These are phyloP conservation scores for Tricholomella constricta DNA, from an alignment of 768 basidiomycete species.

Conservation along the genomic window DNA sequence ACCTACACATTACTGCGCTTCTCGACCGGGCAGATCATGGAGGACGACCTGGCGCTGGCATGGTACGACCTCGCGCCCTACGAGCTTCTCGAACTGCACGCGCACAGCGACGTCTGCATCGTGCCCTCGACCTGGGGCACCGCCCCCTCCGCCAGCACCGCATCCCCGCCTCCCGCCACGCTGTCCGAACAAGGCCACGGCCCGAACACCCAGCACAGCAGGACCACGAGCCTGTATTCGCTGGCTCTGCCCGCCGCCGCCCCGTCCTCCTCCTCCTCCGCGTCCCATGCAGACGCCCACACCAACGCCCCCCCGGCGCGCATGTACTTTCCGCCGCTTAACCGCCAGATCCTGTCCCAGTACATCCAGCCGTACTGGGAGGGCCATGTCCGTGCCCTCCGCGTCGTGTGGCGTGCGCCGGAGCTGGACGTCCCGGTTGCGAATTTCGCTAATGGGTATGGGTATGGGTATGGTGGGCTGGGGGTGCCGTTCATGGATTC, in stretches of 20 bases:
- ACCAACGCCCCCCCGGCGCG: background rate
- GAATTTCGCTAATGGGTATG: slow-evolving; percentile 12
- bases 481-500: background rate
- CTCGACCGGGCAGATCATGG: slow-evolving; percentile 68
- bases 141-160: background rate
- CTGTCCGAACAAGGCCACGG: slow-evolving; percentile 3
- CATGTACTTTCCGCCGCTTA: slow-evolving; percentile 29
- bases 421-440: slow-evolving; percentile 4
- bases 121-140: background rate
- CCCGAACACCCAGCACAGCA: slow-evolving; percentile 1
- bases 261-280: too few relatives aligned
- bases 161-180: background rate
- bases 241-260: slow-evolving; percentile 9
- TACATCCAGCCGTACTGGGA: slow-evolving; percentile 66
- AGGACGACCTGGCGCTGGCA: slow-evolving; percentile 58
- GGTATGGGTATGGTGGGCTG: slow-evolving; percentile 6
- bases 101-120: slow-evolving; percentile 8
- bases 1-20: slow-evolving; percentile 60
- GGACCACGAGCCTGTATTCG: slow-evolving; percentile 12
- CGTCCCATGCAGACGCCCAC: slow-evolving; percentile 34
- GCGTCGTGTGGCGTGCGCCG: slow-evolving; percentile 38
- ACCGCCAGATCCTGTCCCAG: slow-evolving; percentile 21
- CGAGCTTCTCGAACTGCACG: slow-evolving; percentile 73
- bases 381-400: slow-evolving; percentile 52
- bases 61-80: slow-evolving; percentile 63